These are phyloP conservation scores for Dioscorea cayenensis DNA, from an alignment of 116 monocot genomes.

Conservation along the genomic window DNA sequence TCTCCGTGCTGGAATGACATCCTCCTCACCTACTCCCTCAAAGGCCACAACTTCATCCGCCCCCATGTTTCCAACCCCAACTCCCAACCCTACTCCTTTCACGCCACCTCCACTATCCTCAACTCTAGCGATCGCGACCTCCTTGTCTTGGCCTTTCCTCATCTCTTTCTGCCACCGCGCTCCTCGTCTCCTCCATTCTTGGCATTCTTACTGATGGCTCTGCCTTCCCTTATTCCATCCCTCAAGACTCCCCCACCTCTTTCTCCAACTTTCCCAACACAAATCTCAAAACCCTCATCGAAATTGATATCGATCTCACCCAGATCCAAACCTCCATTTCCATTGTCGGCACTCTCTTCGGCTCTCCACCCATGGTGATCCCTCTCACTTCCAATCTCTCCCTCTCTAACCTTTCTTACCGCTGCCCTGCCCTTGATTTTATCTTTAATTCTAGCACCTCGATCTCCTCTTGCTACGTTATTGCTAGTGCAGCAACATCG, in stretches of 20 bases:
- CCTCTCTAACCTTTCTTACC: conserved; percentile 47
- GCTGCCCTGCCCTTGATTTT: conserved; percentile 24
- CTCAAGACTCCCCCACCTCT: too few relatives aligned
- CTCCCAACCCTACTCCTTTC: too few relatives aligned
- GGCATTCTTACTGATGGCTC: conserved; percentile 51
- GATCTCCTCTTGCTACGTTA: conserved; percentile 54
- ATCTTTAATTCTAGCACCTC: not conserved
- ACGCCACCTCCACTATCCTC: too few relatives aligned
- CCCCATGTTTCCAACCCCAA: too few relatives aligned
- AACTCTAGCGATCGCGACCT: too few relatives aligned
- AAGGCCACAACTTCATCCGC: too few relatives aligned
- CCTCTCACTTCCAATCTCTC: conserved; percentile 43
- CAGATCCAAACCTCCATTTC: conserved; percentile 48
- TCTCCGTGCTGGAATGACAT: conserved; percentile 58
- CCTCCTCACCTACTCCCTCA: conserved; percentile 22
- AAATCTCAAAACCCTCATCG: conserved; percentile 49
- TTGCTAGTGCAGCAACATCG: not conserved
- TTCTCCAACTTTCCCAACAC: too few relatives aligned
- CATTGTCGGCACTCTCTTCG: conserved; percentile 69
- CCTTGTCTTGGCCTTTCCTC: conserved; percentile 50
- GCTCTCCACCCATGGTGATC: conserved; percentile 7
- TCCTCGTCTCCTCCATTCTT: conserved; percentile 50
- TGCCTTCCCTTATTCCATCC: conserved; percentile 45
- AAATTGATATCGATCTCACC: conserved; percentile 61
- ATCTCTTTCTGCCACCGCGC: conserved; percentile 53